Evolutionary conservation across 768 basidiomycete genomes (phyloP).

Genomic region (Candolleomyces eurysporus): DNA sequence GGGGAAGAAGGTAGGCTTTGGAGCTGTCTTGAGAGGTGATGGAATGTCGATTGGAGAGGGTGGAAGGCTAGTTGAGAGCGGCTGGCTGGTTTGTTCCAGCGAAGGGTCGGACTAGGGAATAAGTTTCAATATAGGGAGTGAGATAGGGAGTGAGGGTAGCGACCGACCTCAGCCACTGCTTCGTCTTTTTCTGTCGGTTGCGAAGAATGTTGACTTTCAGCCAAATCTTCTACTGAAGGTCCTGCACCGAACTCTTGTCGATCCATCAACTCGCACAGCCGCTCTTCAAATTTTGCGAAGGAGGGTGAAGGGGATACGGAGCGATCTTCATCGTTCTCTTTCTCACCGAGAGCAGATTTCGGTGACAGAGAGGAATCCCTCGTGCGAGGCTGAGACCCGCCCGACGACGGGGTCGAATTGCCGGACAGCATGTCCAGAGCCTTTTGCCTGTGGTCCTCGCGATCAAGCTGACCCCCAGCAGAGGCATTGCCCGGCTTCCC

Average conservation of each 20-base stretch:
- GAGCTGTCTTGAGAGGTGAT: neutral
- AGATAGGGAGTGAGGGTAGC: too few species aligned
- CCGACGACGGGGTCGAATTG: neutral
- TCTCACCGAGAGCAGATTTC: too few species aligned
- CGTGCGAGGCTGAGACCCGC: neutral
- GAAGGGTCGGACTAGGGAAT: neutral
- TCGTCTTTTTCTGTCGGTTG: neutral
- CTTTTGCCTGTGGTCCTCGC: constrained; percentile 7
- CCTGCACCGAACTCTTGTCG: neutral
- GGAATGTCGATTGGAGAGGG: neutral
- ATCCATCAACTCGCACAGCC: neutral
- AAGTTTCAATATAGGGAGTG: neutral
- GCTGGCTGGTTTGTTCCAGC: neutral
- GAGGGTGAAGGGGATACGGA: neutral
- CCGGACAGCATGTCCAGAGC: constrained; percentile 8
- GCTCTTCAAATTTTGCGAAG: neutral
- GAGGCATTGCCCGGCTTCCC: too few species aligned
- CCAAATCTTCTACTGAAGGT: neutral
- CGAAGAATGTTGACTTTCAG: neutral
- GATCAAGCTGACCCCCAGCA: neutral
- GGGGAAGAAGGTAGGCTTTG: neutral
- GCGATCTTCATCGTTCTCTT: neutral
- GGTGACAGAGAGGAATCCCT: too few species aligned
- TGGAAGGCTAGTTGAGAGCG: neutral
- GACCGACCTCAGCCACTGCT: too few species aligned